A percentile compares a stretch with the other conserved stretches of the same genome.
phyloP scores from a whole-genome alignment of 129 eudicot species.

The Kitagawia praeruptora region DNA sequence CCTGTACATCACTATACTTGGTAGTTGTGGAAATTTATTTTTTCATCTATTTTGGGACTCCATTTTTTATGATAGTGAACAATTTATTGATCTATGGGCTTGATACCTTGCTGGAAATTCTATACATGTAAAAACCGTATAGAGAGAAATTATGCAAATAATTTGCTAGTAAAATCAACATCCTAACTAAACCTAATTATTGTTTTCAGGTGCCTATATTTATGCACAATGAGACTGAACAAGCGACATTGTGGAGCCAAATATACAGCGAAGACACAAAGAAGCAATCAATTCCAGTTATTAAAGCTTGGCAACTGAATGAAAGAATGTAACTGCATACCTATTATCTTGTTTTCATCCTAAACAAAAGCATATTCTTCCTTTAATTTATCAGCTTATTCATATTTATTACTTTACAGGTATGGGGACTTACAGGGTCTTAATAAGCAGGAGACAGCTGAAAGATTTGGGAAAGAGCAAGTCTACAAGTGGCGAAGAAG shows the following conservation, averaged over 20 bases:
- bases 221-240: conserved; percentile 50
- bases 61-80: neutral
- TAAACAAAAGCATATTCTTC: neutral
- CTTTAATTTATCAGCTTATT: conserved; percentile 7
- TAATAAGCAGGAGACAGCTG: conserved; percentile 80
- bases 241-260: conserved; percentile 50
- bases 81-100: neutral
- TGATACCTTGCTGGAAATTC: neutral
- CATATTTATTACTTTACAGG: conserved; percentile 28
- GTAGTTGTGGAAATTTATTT: neutral
- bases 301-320: conserved; percentile 79
- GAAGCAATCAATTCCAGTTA: conserved; percentile 60
- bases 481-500: conserved; percentile 84
- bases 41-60: neutral
- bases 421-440: conserved; percentile 82
- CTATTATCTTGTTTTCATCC: neutral
- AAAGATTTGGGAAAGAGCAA: conserved; percentile 70
- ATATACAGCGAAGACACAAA: conserved; percentile 56
- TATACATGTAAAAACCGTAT: neutral
- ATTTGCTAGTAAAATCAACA: neutral
- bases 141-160: neutral
- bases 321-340: conserved; percentile 60
- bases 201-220: conserved; percentile 62
- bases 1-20: neutral
- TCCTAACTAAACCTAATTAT: conserved; percentile 1